Percentiles rank a stretch among this genome's conserved stretches.
Conservation (phyloP, 2,329 filamentous ascomycete species). For the Exophiala mesophila region DNA sequence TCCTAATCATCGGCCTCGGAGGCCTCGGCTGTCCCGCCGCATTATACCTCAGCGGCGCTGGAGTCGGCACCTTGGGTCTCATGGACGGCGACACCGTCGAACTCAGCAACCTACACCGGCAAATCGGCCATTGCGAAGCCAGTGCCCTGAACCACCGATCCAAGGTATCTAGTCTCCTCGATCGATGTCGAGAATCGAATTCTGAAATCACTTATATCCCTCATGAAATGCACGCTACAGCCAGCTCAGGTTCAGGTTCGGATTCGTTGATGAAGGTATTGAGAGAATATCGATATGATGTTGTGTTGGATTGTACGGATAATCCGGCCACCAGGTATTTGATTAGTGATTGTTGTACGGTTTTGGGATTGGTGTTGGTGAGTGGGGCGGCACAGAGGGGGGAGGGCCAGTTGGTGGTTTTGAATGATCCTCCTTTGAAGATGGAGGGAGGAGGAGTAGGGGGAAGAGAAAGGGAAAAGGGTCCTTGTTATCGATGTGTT, state of each 20-base stretch:
- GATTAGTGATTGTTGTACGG: slow-evolving; percentile 82
- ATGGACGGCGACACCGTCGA: slow-evolving; percentile 88
- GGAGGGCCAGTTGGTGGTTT: slow-evolving; percentile 82
- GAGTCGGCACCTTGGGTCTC: slow-evolving; percentile 75
- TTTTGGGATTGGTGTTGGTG: slow-evolving; percentile 72
- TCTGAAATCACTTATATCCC: slow-evolving; percentile 14
- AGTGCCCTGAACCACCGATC: slow-evolving; percentile 55
- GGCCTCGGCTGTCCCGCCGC: slow-evolving; percentile 89
- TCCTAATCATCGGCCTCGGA: slow-evolving; percentile 81
- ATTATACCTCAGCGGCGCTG: slow-evolving; percentile 85
- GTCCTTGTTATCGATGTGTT: slow-evolving; percentile 90
- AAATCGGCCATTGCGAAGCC: slow-evolving; percentile 67
- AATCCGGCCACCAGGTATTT: slow-evolving; percentile 87
- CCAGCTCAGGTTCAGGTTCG: background rate
- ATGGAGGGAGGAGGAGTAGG: slow-evolving; percentile 25
- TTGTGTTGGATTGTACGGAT: slow-evolving; percentile 93
- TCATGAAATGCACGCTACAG: slow-evolving; percentile 14
- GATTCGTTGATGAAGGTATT: slow-evolving; percentile 10
- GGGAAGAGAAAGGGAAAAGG: slow-evolving; percentile 50
- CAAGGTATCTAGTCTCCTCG: slow-evolving; percentile 19
- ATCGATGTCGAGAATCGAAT: slow-evolving; percentile 21
- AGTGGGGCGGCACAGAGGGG: slow-evolving; percentile 85
- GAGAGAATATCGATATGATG: slow-evolving; percentile 57
- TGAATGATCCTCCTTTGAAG: slow-evolving; percentile 56
- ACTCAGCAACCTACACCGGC: slow-evolving; percentile 83